A percentile compares a stretch with the other conserved stretches of the same genome.
Conservation (phyloP, 176 grass and related monocot genomes). For the Rhynchospora breviuscula region DNA sequence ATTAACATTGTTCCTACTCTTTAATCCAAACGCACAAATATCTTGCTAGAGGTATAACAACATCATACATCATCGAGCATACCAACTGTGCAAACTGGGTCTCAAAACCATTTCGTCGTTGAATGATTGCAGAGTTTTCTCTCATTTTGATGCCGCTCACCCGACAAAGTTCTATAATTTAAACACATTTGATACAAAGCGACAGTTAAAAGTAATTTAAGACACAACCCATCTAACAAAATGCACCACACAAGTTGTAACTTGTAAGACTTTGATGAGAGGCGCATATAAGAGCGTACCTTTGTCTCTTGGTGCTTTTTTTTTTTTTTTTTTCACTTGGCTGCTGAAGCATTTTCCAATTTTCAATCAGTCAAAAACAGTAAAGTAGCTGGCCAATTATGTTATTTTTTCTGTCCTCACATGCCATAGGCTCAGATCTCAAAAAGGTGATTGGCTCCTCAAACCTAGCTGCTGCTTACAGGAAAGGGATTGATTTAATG, state of each 20-base stretch:
- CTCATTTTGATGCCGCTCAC: neutral
- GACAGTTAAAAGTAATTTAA: neutral
- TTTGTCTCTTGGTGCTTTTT: neutral
- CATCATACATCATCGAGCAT: neutral
- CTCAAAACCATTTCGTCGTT: neutral
- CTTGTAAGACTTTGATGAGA: neutral
- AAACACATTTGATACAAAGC: slow-evolving; percentile 2
- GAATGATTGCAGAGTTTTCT: neutral
- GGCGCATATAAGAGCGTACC: neutral
- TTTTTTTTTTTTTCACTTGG: slow-evolving; percentile 13
- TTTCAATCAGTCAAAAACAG: slow-evolving; percentile 12
- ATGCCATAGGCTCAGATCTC: slow-evolving; percentile 9
- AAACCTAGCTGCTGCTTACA: slow-evolving; percentile 14
- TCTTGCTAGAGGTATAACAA: neutral
- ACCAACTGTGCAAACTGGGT: neutral
- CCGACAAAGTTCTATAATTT: neutral
- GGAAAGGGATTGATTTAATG: neutral
- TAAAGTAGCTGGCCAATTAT: neutral
- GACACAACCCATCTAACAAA: neutral
- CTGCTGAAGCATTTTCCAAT: slow-evolving; percentile 1
- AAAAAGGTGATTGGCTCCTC: slow-evolving; percentile 13
- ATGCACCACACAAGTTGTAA: neutral
- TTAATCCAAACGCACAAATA: no score
- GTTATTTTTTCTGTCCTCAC: slow-evolving; percentile 3
- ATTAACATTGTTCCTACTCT: no score